phyloP scores from a whole-genome alignment of 139 green algal genomes.

The Chlamydomonas asymmetrica region DNA sequence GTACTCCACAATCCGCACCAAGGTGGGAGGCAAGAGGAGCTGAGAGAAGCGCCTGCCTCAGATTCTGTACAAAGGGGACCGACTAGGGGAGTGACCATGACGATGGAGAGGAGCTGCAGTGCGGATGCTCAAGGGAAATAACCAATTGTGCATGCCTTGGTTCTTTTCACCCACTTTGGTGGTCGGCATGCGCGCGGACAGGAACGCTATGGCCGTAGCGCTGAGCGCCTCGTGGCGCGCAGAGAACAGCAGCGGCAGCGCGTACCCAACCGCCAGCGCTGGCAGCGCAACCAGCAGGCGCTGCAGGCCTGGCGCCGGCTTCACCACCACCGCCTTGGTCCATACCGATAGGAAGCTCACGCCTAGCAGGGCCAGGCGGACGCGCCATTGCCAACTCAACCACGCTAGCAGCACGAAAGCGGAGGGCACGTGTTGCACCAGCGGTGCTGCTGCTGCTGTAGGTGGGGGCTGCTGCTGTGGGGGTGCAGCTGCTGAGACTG shows the following conservation, averaged over 20 bases:
- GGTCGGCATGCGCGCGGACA: slow-evolving; percentile 7
- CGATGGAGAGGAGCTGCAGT: too few relatives aligned
- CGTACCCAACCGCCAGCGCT: background rate
- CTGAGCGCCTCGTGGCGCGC: background rate
- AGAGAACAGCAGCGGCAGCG: slow-evolving; percentile 7
- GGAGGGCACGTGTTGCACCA: too few relatives aligned
- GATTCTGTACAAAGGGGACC: too few relatives aligned
- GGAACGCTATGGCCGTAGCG: background rate
- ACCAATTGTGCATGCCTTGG: too few relatives aligned
- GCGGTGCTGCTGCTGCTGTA: background rate
- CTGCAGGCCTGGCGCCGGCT: background rate
- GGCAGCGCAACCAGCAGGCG: background rate
- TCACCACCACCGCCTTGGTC: slow-evolving; percentile 7
- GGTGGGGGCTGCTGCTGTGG: background rate
- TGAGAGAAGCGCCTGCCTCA: too few relatives aligned
- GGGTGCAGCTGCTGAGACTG: background rate
- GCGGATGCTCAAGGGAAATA: too few relatives aligned
- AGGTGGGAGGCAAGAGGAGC: too few relatives aligned
- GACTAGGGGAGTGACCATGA: too few relatives aligned
- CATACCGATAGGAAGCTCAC: background rate
- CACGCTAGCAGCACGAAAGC: slow-evolving; percentile 1
- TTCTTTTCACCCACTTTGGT: too few relatives aligned
- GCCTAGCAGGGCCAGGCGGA: background rate
- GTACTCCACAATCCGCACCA: too few relatives aligned
- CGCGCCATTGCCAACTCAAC: background rate